Conservation (phyloP, 2,329 filamentous ascomycete genomes). For the Lojkania enalia region DNA sequence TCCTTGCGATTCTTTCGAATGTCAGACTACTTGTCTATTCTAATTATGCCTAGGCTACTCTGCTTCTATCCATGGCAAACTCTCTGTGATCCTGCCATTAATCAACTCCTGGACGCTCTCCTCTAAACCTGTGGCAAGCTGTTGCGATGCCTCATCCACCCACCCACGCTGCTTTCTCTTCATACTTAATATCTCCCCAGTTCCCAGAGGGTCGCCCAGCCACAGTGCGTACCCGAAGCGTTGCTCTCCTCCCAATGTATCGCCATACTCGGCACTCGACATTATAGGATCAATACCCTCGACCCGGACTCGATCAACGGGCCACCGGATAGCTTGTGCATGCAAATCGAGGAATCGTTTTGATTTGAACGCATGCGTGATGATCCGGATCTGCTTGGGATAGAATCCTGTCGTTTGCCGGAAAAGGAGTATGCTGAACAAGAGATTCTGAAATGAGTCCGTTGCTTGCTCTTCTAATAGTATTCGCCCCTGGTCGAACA, state of each 20-base stretch:
- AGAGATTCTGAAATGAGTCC: constrained; percentile 83
- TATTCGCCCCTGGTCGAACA: constrained; percentile 50
- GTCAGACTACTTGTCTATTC: too few species aligned
- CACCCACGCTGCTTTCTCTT: constrained; percentile 50
- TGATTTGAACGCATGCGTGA: constrained; percentile 55
- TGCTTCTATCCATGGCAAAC: constrained; percentile 31
- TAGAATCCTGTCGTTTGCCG: constrained; percentile 44
- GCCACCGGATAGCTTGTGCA: constrained; percentile 50
- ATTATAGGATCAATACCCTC: constrained; percentile 53
- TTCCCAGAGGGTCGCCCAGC: constrained; percentile 46
- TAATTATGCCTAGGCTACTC: too few species aligned
- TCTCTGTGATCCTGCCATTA: constrained; percentile 21
- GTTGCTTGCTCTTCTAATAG: constrained; percentile 71
- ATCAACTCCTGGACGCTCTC: constrained; percentile 33
- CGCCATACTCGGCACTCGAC: constrained; percentile 38
- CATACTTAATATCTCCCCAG: constrained; percentile 32
- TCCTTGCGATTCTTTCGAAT: too few species aligned
- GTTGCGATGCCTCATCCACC: constrained; percentile 18
- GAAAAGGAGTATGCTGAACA: constrained; percentile 71
- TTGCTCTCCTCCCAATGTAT: constrained; percentile 43
- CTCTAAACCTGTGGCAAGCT: constrained; percentile 31
- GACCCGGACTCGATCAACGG: constrained; percentile 44
- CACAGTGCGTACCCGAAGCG: constrained; percentile 44
- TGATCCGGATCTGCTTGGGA: constrained; percentile 47
- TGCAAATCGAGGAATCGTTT: constrained; percentile 47